A percentile compares a stretch with the other conserved stretches of the same genome.
These are phyloP conservation scores for Sugiyamaella smithiae DNA, from an alignment of 805 yeast genomes.

Conservation along the genomic window DNA sequence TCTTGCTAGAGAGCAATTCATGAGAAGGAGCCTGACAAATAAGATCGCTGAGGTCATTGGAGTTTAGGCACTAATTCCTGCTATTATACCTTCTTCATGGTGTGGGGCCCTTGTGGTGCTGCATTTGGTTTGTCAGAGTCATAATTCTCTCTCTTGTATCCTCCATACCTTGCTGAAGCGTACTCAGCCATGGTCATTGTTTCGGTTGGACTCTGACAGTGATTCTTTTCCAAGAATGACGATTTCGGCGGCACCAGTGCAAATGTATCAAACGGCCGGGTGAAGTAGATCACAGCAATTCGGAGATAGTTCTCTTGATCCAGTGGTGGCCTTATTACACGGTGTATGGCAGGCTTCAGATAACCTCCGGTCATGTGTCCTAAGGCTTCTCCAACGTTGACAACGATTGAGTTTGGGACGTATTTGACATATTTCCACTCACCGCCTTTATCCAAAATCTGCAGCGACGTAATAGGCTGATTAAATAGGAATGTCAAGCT, in stretches of 20 bases:
- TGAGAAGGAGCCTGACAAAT: constrained; percentile 44
- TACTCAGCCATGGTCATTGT: constrained; percentile 2
- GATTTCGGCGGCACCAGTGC: not conserved
- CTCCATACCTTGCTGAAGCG: not conserved
- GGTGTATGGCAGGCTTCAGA: not conserved
- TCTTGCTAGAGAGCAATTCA: constrained; percentile 63
- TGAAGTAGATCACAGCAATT: not conserved
- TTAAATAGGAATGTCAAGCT: not conserved
- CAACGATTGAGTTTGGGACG: not conserved
- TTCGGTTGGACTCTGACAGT: not conserved
- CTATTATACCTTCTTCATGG: not conserved
- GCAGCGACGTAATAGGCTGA: not conserved
- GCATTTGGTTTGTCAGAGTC: not conserved
- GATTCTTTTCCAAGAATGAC: not conserved
- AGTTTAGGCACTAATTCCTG: not conserved
- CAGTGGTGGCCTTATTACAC: not conserved
- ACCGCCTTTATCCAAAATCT: not conserved
- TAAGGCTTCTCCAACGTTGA: not conserved
- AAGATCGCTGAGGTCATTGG: constrained; percentile 34
- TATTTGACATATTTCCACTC: not conserved
- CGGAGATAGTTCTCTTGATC: not conserved
- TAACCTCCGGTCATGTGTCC: constrained; percentile 1
- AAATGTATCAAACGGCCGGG: not conserved
- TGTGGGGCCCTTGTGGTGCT: not conserved
- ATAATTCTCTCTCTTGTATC: not conserved